Percentiles rank a stretch among this genome's conserved stretches.
phyloP scores from a whole-genome alignment of 768 basidiomycete genomes.

The Lactifluus hygrophoroides region DNA sequence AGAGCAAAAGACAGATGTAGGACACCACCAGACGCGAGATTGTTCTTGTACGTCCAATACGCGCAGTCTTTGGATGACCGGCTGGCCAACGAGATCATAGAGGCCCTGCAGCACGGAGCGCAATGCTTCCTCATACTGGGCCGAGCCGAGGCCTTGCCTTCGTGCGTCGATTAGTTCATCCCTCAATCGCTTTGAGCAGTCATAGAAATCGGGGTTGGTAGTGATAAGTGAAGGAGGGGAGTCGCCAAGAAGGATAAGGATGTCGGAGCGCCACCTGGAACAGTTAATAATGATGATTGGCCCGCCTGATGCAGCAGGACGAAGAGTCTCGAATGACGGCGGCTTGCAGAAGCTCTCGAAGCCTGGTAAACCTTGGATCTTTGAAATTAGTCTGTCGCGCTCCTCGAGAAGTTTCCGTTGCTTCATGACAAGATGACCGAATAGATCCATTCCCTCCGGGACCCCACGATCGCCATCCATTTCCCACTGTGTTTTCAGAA shows the following conservation, averaged over 20 bases:
- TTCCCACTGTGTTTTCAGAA: not conserved
- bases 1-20: not conserved
- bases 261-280: not conserved
- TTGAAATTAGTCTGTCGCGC: not conserved
- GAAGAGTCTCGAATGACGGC: not conserved
- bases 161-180: not conserved
- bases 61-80: not conserved
- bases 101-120: not conserved
- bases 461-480: not conserved
- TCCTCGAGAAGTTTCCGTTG: not conserved
- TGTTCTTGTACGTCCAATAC: not conserved
- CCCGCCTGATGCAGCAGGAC: not conserved
- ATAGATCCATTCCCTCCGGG: not conserved
- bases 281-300: slow-evolving; percentile 8
- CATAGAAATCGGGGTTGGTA: not conserved
- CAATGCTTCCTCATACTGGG: not conserved
- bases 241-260: not conserved
- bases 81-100: not conserved
- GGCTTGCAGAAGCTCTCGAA: not conserved
- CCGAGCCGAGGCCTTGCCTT: not conserved
- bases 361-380: not conserved
- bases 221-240: not conserved
- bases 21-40: not conserved
- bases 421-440: not conserved
- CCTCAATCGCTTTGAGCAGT: not conserved